Percentiles rank a stretch among this genome's conserved stretches.
Evolutionary conservation across 495 filamentous ascomycete species (phyloP).

Genomic region (Trypethelium eluteriae): DNA sequence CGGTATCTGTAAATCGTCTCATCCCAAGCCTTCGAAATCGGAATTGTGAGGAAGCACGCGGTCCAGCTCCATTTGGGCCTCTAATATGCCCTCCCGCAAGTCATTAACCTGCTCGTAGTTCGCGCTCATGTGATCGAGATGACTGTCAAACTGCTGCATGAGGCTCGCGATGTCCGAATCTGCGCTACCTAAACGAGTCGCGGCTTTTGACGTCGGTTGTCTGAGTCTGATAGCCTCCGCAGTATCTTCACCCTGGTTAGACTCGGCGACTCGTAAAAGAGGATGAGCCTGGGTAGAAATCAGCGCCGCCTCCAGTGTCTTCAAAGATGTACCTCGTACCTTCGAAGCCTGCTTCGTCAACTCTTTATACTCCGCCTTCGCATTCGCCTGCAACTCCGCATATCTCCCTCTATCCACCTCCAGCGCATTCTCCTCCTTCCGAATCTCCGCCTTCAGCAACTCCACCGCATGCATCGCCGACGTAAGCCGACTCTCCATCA

Average conservation of each 20-base stretch:
- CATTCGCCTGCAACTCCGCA: constrained; percentile 48
- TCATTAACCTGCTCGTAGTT: constrained; percentile 48
- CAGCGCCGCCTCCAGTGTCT: constrained; percentile 22
- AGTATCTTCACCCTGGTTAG: constrained; percentile 20
- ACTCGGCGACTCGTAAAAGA: background rate
- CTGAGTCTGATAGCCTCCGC: constrained; percentile 27
- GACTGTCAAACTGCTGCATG: constrained; percentile 44
- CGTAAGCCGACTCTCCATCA: constrained; percentile 46
- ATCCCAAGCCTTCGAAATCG: background rate
- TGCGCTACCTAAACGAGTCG: constrained; percentile 18
- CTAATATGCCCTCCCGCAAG: constrained; percentile 43
- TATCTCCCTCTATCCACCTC: constrained; percentile 44
- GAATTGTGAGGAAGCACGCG: background rate
- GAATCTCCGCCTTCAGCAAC: constrained; percentile 48
- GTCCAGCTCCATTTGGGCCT: background rate
- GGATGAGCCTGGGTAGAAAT: constrained; percentile 26
- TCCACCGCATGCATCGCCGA: constrained; percentile 48
- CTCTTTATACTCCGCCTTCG: constrained; percentile 42
- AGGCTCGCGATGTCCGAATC: constrained; percentile 33
- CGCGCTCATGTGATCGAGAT: constrained; percentile 50
- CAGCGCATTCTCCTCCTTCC: constrained; percentile 46
- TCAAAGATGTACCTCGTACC: constrained; percentile 29
- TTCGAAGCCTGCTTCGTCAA: constrained; percentile 44
- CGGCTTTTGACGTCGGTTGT: background rate
- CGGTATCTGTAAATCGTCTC: background rate